Conservation (phyloP, 106 monocot species). For the Acorus calamus region DNA sequence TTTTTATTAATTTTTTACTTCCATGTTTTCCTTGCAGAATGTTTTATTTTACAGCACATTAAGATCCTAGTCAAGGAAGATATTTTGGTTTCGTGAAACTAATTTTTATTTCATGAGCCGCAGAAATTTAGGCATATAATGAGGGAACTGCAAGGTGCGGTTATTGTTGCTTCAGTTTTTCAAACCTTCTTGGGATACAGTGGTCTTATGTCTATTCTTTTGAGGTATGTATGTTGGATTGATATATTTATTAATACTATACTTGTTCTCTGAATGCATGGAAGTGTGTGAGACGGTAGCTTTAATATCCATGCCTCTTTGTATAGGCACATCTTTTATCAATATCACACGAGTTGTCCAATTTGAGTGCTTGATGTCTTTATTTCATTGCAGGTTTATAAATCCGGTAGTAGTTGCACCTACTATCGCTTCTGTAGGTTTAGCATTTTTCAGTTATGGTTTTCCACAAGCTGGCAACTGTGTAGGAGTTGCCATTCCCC, state of each 20-base stretch:
- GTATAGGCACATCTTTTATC: background rate
- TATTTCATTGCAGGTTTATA: slow-evolving; percentile 54
- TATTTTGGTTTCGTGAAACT: too few relatives aligned
- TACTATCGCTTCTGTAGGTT: slow-evolving; percentile 79
- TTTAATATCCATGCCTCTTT: too few relatives aligned
- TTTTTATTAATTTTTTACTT: background rate
- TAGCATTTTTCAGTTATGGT: slow-evolving; percentile 93
- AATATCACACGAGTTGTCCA: background rate
- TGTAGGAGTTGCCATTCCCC: slow-evolving; percentile 81
- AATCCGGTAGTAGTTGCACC: slow-evolving; percentile 98
- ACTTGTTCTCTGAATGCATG: too few relatives aligned
- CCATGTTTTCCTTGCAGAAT: background rate
- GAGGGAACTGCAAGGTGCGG: slow-evolving; percentile 94
- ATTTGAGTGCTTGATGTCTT: background rate
- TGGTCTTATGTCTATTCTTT: slow-evolving; percentile 90
- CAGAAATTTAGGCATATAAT: slow-evolving; percentile 98
- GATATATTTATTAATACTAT: background rate
- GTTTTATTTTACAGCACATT: background rate
- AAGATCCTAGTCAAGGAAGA: too few relatives aligned
- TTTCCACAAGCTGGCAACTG: slow-evolving; percentile 97
- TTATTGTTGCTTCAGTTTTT: slow-evolving; percentile 84
- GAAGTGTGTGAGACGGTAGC: too few relatives aligned
- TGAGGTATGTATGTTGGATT: slow-evolving; percentile 43
- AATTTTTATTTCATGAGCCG: slow-evolving; percentile 5
- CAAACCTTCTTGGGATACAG: slow-evolving; percentile 87